Evolutionary conservation across 192 early-diverging fungal genomes (phyloP).

Genomic region (Jimgerdemannia lactiflua): DNA sequence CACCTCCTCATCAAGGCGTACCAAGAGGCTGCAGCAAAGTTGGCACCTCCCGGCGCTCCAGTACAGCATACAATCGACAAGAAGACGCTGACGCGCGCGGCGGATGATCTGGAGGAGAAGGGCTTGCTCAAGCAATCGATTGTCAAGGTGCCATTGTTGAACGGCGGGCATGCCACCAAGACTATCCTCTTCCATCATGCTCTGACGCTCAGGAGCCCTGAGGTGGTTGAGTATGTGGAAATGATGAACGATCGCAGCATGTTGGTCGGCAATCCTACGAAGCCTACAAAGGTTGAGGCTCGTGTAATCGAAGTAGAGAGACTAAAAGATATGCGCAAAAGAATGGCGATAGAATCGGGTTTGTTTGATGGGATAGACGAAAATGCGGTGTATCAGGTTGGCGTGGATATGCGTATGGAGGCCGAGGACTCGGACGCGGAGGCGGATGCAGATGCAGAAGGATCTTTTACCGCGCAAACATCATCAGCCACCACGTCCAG

Average conservation of each 20-base stretch:
- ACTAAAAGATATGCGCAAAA: constrained; percentile 33
- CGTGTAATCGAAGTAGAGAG: constrained; percentile 34
- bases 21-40: constrained; percentile 21
- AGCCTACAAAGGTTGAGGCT: constrained; percentile 12
- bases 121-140: constrained; percentile 37
- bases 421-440: no score
- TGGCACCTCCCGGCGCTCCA: constrained; percentile 12
- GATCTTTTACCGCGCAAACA: no score
- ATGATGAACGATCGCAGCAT: constrained; percentile 34
- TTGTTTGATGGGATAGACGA: neutral
- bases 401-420: no score
- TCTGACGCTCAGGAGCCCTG: constrained; percentile 31
- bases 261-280: constrained; percentile 27
- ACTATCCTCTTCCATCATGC: constrained; percentile 41
- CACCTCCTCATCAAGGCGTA: constrained; percentile 24
- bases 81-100: constrained; percentile 49
- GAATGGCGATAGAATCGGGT: constrained; percentile 22
- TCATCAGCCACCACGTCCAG: no score
- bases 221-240: constrained; percentile 40
- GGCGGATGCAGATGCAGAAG: no score
- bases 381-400: no score
- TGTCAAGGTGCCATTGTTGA: constrained; percentile 41
- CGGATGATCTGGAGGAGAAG: constrained; percentile 35
- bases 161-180: constrained; percentile 32
- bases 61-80: constrained; percentile 43